Conservation (phyloP, 192 early-diverging fungal species). For the Powellomyces hirtus region DNA sequence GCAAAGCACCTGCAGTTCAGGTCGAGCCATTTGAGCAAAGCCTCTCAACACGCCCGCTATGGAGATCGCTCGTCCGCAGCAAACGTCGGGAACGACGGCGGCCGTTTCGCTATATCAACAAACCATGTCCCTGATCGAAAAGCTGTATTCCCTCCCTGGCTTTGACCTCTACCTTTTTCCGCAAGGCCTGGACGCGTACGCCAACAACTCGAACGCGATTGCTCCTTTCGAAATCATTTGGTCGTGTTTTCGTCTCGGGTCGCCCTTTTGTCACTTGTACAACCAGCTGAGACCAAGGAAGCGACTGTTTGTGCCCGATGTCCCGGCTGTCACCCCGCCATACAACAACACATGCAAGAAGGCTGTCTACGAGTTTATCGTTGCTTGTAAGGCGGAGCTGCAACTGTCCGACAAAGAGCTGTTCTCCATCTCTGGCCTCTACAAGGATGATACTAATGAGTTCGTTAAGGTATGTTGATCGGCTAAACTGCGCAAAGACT, state of each 20-base stretch:
- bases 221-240: conserved; percentile 48
- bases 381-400: conserved; percentile 78
- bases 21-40: background rate
- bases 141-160: conserved; percentile 49
- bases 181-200: conserved; percentile 35
- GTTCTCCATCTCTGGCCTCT: conserved; percentile 83
- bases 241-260: conserved; percentile 48
- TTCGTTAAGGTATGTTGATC: conserved; percentile 82
- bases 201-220: conserved; percentile 12
- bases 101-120: conserved; percentile 47
- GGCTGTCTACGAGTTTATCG: conserved; percentile 81
- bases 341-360: conserved; percentile 73
- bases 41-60: background rate
- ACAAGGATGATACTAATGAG: conserved; percentile 92
- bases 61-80: conserved; percentile 24
- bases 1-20: no score
- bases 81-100: background rate
- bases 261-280: conserved; percentile 48
- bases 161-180: conserved; percentile 58
- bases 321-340: conserved; percentile 22
- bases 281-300: conserved; percentile 41
- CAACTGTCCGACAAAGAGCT: conserved; percentile 68
- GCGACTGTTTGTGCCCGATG: conserved; percentile 36
- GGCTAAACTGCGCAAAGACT: no score
- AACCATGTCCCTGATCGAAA: conserved; percentile 44